Base-by-base conservation (phyloP, 495 filamentous ascomycete genomes). In the Daldinia childiae region DNA sequence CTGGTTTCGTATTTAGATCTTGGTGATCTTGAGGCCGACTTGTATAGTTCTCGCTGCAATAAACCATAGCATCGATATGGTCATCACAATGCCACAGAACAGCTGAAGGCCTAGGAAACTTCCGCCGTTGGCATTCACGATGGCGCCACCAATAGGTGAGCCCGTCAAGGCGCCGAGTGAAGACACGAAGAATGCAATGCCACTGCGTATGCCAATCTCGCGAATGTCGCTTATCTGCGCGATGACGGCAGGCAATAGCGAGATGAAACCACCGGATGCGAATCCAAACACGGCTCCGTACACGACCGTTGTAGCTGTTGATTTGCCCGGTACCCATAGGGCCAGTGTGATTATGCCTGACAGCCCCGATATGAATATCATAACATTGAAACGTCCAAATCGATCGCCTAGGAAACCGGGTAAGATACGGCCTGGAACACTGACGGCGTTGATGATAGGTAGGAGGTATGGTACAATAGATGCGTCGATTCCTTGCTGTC, bases 241-340 rank as follows among this genome's bases (percentile, higher is more conserved):
- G 19, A 92, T 77, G 12, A 91, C 79, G 0, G 88, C 87, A 0
- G 74, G 74, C 4, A 72, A 80, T 3, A 93, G 79, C 0, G 87
- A 89, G 58, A 94, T 87, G 74, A 90, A 92, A 3, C 90, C 89
- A 6, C 92, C 92, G 0, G 90, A 91, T 14, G 86, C 82, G 76
- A 94, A 92, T 1, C 92, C 92, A 76, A 90, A 94, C 0, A 93
- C 71, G 0, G 85, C 85, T 3, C 87, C 84, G 79, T 90, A 93
- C 14, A 87, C 77, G 61, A 95, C 89, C 43, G 87, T 87, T 1
- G 90, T 83, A 1, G 84, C 87, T 51, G 89, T 90, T 36, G 81
- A 81, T 0, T 79, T 79, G 21, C 73, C 72, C 5, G 89, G 91
- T 4, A 93, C 81, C 89, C 91, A 93, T 0, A 93, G 81, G 11